These are phyloP conservation scores for Flueggea neowawraea DNA, from an alignment of 441 rosid genomes.

Conservation along the genomic window DNA sequence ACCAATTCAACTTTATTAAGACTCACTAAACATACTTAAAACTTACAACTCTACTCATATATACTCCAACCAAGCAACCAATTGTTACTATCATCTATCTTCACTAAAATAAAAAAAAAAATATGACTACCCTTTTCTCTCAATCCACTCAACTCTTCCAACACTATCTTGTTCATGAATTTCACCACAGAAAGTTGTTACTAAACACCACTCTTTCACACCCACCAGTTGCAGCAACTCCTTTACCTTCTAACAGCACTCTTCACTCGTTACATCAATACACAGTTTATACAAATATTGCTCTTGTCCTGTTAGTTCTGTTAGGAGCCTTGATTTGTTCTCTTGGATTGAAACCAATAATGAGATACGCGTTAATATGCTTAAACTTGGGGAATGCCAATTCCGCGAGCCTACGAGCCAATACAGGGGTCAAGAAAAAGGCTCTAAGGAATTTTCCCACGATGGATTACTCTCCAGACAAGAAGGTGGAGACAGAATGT, in stretches of 20 bases:
- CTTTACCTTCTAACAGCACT: slow-evolving; percentile 26
- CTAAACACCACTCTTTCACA: slow-evolving; percentile 24
- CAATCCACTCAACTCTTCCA: slow-evolving; percentile 27
- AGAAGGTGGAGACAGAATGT: slow-evolving; percentile 56
- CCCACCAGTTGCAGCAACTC: slow-evolving; percentile 27
- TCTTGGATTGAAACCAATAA: slow-evolving; percentile 48
- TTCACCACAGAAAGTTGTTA: slow-evolving; percentile 55
- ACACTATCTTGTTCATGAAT: slow-evolving; percentile 27
- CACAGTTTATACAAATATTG: slow-evolving; percentile 50
- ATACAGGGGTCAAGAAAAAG: slow-evolving; percentile 54
- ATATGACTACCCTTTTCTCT: slow-evolving; percentile 16
- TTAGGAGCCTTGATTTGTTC: slow-evolving; percentile 59
- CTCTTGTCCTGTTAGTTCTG: slow-evolving; percentile 60
- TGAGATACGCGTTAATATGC: slow-evolving; percentile 52
- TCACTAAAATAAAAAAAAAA: neutral
- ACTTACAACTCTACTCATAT: no score
- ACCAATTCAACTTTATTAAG: no score
- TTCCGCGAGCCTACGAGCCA: slow-evolving; percentile 34
- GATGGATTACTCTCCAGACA: slow-evolving; percentile 42
- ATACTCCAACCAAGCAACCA: no score
- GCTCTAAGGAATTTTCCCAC: slow-evolving; percentile 57
- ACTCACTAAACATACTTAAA: no score
- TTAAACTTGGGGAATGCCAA: slow-evolving; percentile 24
- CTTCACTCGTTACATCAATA: slow-evolving; percentile 17
- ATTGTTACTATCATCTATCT: no score